Base-by-base conservation (phyloP, 2,329 filamentous ascomycete genomes). In the Hymenoscyphus fructigenus region DNA sequence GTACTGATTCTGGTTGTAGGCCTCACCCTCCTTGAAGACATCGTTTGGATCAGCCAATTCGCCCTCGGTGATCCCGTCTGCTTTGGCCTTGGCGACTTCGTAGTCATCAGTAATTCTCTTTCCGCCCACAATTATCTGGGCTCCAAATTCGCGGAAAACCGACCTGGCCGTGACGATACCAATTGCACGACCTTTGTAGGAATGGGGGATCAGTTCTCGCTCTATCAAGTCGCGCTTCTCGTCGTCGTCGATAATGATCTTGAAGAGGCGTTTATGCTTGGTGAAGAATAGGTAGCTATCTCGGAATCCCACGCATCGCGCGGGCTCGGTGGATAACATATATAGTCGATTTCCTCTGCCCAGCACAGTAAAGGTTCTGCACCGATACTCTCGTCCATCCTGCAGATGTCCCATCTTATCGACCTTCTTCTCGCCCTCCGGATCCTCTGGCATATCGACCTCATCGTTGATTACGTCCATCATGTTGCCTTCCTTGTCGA, bases 251-350 rank as follows among this genome's bases (percentile, higher is more conserved):
- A 98, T 92, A 73, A 99, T 97, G 74, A 99, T 97, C 81, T 99
- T 99, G 85, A 93, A 95, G 15, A 99, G 89, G 74, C 93, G 89
- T 76, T 91, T 91, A 79, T 99, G 95, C 79, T 98, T 99, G 69
- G 95, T 96, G 83, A 99, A 99, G 84, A 99, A 97, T 29, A 99
- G 86, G 75, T 99, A 99, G 69, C 93, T 97, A 82, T 99, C 95
- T 71, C 95, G 86, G 83, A 99, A 99, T 17, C 95, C 95, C 63
- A 97, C 93, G 74, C 95, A 98, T 69, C 95, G 91, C 28, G 95
- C 95, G 5, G 95, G 96, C 76, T 99, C 95, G 4, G 95, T 99
- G 2, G 95, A 98, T 78, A 99, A 81, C 95, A 99, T 99, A 85
- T 99, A 99, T 12, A 96, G 87, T 63, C 93, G 84, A 59, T 94